Evolutionary conservation across 345 rosid genomes (phyloP).

Genomic region (Sapria himalayana): DNA sequence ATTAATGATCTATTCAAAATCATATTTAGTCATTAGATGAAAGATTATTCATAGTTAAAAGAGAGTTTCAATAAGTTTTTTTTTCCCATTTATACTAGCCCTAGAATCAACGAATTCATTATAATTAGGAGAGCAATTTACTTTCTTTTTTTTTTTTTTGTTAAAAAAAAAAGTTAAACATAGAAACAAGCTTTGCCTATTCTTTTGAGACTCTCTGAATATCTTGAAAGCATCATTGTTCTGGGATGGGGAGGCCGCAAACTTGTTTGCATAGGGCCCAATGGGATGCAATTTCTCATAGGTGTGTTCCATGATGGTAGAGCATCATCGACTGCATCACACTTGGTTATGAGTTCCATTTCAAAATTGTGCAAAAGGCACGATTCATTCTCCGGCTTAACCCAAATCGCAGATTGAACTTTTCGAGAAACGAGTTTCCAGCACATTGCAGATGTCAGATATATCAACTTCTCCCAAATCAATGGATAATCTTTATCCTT

Average conservation of each 20-base stretch:
- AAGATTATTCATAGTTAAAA: too few species aligned
- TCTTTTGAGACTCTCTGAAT: conserved; percentile 32
- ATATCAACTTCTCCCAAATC: conserved; percentile 65
- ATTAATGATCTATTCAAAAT: too few species aligned
- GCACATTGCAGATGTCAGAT: conserved; percentile 65
- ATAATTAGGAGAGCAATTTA: too few species aligned
- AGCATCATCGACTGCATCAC: conserved; percentile 32
- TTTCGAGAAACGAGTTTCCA: conserved; percentile 79
- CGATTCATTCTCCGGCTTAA: conserved; percentile 34
- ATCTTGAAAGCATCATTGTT: conserved; percentile 42
- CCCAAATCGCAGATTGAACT: conserved; percentile 91
- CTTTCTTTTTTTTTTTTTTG: too few species aligned
- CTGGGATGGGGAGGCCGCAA: conserved; percentile 34
- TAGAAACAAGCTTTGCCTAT: too few species aligned
- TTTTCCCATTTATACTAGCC: too few species aligned
- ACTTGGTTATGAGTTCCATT: conserved; percentile 33
- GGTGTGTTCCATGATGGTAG: conserved; percentile 69
- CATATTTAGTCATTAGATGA: too few species aligned
- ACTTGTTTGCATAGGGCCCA: conserved; percentile 14
- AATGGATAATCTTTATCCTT: conserved; percentile 64
- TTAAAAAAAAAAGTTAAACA: too few species aligned
- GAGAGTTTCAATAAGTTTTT: too few species aligned
- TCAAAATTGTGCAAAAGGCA: conserved; percentile 44
- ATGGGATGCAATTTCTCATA: conserved; percentile 34
- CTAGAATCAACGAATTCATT: too few species aligned